phyloP scores from a whole-genome alignment of 2,329 filamentous ascomycete species.

The Davidsoniella australis region DNA sequence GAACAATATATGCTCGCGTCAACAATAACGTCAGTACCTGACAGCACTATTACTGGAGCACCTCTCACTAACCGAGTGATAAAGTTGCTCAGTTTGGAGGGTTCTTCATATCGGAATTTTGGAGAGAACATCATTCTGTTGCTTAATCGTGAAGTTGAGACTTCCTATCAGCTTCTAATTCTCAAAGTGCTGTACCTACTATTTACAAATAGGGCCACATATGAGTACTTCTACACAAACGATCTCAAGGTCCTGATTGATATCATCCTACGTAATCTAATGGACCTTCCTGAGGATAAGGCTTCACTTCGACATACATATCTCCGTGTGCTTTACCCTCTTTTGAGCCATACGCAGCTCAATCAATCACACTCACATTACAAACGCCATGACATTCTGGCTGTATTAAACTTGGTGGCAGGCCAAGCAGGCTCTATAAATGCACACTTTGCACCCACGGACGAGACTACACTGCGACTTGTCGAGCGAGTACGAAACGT shows the following conservation, averaged over 20 bases:
- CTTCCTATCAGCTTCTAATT: constrained; percentile 86
- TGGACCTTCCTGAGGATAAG: constrained; percentile 79
- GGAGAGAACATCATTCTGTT: constrained; percentile 94
- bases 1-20: constrained; percentile 90
- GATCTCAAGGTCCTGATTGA: constrained; percentile 87
- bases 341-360: constrained; percentile 83
- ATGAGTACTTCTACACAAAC: constrained; percentile 98
- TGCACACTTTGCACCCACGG: constrained; percentile 61
- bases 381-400: constrained; percentile 71
- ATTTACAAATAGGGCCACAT: constrained; percentile 79
- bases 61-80: constrained; percentile 81
- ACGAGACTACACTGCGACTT: constrained; percentile 63
- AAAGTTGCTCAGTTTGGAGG: constrained; percentile 71
- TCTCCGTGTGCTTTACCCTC: constrained; percentile 74
- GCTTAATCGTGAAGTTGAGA: constrained; percentile 86
- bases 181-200: constrained; percentile 88
- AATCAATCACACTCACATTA: constrained; percentile 65
- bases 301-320: constrained; percentile 76
- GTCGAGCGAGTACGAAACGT: constrained; percentile 61
- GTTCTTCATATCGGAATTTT: constrained; percentile 75
- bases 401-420: constrained; percentile 48
- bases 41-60: constrained; percentile 22
- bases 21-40: constrained; percentile 29
- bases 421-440: constrained; percentile 35
- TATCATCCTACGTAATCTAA: constrained; percentile 90